These are phyloP conservation scores for Penicillium odoratum DNA, from an alignment of 495 filamentous ascomycete genomes.

Conservation along the genomic window DNA sequence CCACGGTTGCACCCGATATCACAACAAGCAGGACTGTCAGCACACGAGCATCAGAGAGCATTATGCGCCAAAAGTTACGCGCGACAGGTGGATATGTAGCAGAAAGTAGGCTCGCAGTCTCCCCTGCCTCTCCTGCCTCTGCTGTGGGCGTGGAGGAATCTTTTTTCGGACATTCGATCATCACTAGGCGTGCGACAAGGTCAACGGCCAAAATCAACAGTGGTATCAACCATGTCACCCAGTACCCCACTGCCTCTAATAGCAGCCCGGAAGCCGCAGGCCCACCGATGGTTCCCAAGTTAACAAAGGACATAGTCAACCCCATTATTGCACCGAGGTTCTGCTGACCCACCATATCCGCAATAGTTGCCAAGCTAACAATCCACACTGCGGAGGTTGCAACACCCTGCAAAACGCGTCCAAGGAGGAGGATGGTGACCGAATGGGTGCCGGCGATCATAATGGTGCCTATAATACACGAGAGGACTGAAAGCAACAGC, in stretches of 20 bases:
- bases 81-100: neutral
- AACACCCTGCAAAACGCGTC: conserved; percentile 20
- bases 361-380: conserved; percentile 18
- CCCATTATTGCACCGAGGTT: conserved; percentile 18
- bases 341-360: conserved; percentile 11
- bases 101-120: neutral
- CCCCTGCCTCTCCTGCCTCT: neutral
- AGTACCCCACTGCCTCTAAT: neutral
- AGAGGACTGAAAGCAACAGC: conserved; percentile 19
- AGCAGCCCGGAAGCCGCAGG: neutral
- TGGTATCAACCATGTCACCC: neutral
- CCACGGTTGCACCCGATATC: neutral
- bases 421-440: conserved; percentile 16
- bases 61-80: neutral
- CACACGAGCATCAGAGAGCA: neutral
- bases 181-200: neutral
- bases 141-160: neutral
- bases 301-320: conserved; percentile 14
- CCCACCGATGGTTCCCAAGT: neutral
- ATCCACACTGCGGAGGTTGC: conserved; percentile 19
- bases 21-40: neutral
- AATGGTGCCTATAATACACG: conserved; percentile 22
- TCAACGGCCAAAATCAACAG: neutral
- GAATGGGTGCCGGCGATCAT: conserved; percentile 14
- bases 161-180: neutral